Percentiles rank a stretch among this genome's conserved stretches.
These are phyloP conservation scores for Davidsoniella neocaledoniae DNA, from an alignment of 2,329 filamentous ascomycete genomes.

Conservation along the genomic window DNA sequence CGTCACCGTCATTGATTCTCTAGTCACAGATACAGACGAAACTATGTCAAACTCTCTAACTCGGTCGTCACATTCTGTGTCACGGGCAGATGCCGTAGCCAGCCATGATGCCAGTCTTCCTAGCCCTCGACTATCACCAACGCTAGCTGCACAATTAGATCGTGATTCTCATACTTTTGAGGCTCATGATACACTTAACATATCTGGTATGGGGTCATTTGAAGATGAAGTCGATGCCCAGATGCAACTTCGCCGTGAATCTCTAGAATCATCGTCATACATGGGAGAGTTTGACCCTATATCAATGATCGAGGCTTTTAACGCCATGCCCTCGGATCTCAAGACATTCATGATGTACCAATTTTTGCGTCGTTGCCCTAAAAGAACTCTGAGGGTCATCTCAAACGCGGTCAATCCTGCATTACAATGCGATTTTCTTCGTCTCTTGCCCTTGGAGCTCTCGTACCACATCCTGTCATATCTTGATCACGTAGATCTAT, in stretches of 20 bases:
- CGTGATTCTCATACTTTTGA: conserved; percentile 29
- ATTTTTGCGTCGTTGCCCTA: conserved; percentile 70
- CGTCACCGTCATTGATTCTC: conserved; percentile 28
- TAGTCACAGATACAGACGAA: conserved; percentile 43
- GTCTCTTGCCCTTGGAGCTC: conserved; percentile 68
- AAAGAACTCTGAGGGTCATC: conserved; percentile 76
- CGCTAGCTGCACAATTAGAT: conserved; percentile 47
- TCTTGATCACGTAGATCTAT: conserved; percentile 71
- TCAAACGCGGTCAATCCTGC: conserved; percentile 86
- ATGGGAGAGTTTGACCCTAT: conserved; percentile 55
- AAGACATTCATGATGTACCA: conserved; percentile 97
- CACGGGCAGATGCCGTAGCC: conserved; percentile 2
- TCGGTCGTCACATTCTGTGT: background rate
- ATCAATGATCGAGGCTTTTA: conserved; percentile 74
- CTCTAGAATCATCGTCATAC: background rate
- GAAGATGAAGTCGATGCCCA: conserved; percentile 3
- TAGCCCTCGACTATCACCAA: conserved; percentile 86
- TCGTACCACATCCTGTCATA: conserved; percentile 77
- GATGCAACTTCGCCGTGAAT: conserved; percentile 3
- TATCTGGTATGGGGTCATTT: conserved; percentile 13
- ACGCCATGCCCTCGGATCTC: conserved; percentile 77
- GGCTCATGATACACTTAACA: conserved; percentile 24
- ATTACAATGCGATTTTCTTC: conserved; percentile 83
- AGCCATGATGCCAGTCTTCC: conserved; percentile 80
- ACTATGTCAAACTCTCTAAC: conserved; percentile 23